Evolutionary conservation across 2,329 filamentous ascomycete genomes (phyloP).

Genomic region (Macrophomina tecta): DNA sequence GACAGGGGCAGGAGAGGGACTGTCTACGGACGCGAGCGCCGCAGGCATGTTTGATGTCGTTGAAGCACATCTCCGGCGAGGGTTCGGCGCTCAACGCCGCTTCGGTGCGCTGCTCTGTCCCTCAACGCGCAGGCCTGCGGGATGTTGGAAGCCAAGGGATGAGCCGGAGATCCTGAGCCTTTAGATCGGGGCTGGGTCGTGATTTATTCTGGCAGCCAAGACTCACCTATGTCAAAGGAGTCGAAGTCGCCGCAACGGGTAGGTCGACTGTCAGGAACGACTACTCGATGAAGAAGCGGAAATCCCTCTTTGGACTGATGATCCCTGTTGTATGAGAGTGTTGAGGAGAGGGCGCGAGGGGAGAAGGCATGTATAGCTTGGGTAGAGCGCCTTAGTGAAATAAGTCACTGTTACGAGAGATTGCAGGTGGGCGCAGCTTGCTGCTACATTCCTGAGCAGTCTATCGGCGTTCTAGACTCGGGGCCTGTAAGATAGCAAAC

Average conservation of each 20-base stretch:
- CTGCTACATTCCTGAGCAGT: constrained; percentile 19
- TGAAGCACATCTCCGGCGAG: constrained; percentile 18
- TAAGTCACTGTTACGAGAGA: not conserved
- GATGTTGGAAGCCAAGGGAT: not conserved
- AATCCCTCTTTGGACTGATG: not conserved
- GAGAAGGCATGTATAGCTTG: not conserved
- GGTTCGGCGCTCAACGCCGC: not conserved
- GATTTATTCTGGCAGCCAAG: not conserved
- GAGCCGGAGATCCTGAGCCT: not conserved
- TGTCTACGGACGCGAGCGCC: constrained; percentile 21
- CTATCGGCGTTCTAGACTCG: constrained; percentile 13
- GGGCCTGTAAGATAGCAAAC: constrained; percentile 19
- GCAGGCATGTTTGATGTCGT: constrained; percentile 25
- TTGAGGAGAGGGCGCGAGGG: not conserved
- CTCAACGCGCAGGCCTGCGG: not conserved
- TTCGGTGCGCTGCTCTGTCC: not conserved
- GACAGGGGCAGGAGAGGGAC: constrained; percentile 24
- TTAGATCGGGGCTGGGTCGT: not conserved
- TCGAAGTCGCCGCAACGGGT: not conserved
- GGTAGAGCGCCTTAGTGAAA: not conserved
- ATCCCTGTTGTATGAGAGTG: not conserved
- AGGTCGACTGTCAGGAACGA: not conserved
- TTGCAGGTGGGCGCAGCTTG: constrained; percentile 12
- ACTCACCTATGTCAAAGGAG: constrained; percentile 19
- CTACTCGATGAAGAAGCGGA: not conserved